Evolutionary conservation across 2,329 filamentous ascomycete genomes (phyloP).

Genomic region (Mycosphaerella arachidis): DNA sequence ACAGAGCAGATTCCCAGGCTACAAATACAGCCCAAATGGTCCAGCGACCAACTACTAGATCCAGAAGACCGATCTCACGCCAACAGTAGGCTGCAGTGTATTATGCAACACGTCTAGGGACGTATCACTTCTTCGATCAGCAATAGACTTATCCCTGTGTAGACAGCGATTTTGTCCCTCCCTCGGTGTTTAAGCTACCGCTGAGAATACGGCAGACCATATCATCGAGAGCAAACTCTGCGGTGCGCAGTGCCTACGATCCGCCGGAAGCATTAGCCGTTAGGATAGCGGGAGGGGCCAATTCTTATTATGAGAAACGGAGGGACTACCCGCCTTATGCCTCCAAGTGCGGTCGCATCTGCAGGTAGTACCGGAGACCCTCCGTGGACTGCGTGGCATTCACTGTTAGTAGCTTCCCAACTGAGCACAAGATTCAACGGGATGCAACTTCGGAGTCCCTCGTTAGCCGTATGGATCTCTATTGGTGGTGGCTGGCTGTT

Average conservation of each 20-base stretch:
- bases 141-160: neutral
- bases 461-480: neutral
- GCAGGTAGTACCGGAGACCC: no score
- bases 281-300: no score
- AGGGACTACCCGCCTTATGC: neutral
- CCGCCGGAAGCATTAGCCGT: no score
- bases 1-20: constrained; percentile 12
- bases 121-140: neutral
- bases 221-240: no score
- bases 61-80: neutral
- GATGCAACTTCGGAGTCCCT: neutral
- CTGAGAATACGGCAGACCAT: no score
- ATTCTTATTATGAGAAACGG: no score
- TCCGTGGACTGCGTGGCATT: no score
- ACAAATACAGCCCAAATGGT: constrained; percentile 21
- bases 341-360: neutral
- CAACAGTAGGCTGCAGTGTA: neutral
- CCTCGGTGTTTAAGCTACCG: no score
- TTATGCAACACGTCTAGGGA: neutral
- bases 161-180: no score
- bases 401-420: neutral
- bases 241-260: no score
- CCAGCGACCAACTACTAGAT: constrained; percentile 17
- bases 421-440: neutral
- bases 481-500: neutral